Base-by-base conservation (phyloP, 306 rosid species). In the Morella rubra region DNA sequence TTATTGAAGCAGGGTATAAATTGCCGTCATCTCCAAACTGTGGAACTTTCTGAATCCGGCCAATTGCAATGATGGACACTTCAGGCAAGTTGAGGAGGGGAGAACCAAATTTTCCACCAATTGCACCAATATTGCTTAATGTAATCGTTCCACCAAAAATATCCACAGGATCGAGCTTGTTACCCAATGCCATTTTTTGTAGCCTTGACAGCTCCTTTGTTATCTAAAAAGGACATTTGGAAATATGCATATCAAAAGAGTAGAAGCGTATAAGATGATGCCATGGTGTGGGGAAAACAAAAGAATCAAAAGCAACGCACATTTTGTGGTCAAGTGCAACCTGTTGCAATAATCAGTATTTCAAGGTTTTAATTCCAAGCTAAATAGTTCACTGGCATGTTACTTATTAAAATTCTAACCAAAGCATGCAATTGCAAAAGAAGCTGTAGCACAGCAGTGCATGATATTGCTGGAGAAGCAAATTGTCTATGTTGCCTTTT, bases 51-150 rank as follows among this genome's bases (percentile, higher is more conserved):
- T 89, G 96, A 79, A 92, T 95, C 79, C 92, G 88, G 11, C 97
- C 97, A 59, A 92, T 76, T 75, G 97, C 99, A 51, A 95, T 95
- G 76, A 95, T 92, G 71, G 93, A 76, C 19, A 92, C 98, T 89
- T 92, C 93, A 0, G 99, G 99, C 60, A 95, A 90, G 88, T 90
- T 92, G 82, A 95, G 90, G 27, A 92, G 90, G 70, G 99, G 99
- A 19, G 99, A 90, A 53, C 99, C 99, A 72, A 80, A 92, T 80
- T 91, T 91, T 37, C 97, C 99, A 78, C 99, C 99, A 74, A 95
- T 95, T 69, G 97, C 90, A 74, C 99, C 97, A 49, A 95, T 84
- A 70, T 91, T 95, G 85, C 98, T 95, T 78, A 95, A 79, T 68
- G 99, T 95, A 64, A 86, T 91, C 61, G 99, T 90, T 47, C 99